phyloP scores from a whole-genome alignment of 1,139 yeast species.

The Candida sp. region DNA sequence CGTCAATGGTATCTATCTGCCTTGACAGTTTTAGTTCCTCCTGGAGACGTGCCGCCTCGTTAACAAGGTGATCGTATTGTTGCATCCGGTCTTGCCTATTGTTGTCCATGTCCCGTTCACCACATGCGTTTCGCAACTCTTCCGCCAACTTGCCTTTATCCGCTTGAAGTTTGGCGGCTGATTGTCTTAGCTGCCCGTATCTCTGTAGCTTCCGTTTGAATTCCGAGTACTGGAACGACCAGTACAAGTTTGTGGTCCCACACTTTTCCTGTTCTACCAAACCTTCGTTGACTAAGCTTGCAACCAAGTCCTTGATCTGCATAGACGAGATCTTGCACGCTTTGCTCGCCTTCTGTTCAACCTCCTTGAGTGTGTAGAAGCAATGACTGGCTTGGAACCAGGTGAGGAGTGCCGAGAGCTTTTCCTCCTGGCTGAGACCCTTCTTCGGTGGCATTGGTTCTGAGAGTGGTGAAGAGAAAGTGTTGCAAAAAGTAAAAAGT shows the following conservation, averaged over 20 bases:
- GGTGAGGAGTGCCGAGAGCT: conserved; percentile 34
- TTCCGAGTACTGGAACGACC: conserved; percentile 52
- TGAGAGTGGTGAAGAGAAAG: background rate
- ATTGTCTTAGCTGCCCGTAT: conserved; percentile 18
- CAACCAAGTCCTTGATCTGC: conserved; percentile 54
- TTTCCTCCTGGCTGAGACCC: conserved; percentile 43
- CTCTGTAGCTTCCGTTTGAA: conserved; percentile 17
- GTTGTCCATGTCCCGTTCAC: conserved; percentile 5
- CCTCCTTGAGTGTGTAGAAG: conserved; percentile 53
- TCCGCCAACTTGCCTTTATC: conserved; percentile 9
- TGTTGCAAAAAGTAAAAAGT: conserved; percentile 9
- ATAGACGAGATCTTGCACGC: conserved; percentile 49
- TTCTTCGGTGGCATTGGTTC: conserved; percentile 24
- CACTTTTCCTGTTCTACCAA: conserved; percentile 55
- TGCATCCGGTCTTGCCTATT: conserved; percentile 6
- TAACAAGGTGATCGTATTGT: conserved; percentile 2
- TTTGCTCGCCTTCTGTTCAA: conserved; percentile 51
- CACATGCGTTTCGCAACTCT: conserved; percentile 1
- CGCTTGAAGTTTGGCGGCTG: conserved; percentile 11
- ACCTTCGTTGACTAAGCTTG: conserved; percentile 47
- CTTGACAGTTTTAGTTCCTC: conserved; percentile 5
- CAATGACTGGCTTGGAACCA: conserved; percentile 44
- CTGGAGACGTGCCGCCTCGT: conserved; percentile 1
- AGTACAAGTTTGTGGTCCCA: conserved; percentile 56
- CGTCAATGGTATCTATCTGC: conserved; percentile 4